These are phyloP conservation scores for Capsella rubella DNA, from an alignment of 441 rosid genomes.

Conservation along the genomic window DNA sequence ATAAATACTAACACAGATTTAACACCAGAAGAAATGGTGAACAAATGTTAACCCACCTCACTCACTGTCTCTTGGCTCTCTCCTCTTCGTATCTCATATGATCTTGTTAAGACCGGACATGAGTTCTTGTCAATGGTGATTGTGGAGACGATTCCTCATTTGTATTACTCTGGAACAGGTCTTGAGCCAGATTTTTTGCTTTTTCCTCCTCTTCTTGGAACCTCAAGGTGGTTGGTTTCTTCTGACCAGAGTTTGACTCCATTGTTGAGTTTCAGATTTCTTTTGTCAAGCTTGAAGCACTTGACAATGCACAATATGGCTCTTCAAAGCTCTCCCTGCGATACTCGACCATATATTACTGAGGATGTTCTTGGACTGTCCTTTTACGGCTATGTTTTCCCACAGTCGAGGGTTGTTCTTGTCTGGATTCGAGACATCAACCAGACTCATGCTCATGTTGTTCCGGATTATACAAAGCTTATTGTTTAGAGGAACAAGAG, in stretches of 20 bases:
- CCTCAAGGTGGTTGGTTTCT: conserved; percentile 34
- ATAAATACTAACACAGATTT: conserved; percentile 13
- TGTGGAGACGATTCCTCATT: conserved; percentile 1
- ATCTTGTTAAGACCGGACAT: conserved; percentile 22
- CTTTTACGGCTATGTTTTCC: conserved; percentile 83
- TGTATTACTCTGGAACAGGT: conserved; percentile 10
- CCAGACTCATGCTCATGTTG: conserved; percentile 91
- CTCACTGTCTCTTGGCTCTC: conserved; percentile 9
- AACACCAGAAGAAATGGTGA: conserved; percentile 11
- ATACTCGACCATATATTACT: conserved; percentile 84
- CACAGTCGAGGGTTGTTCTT: conserved; percentile 72
- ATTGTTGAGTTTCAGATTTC: conserved; percentile 8
- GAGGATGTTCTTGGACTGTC: conserved; percentile 75
- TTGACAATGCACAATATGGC: conserved; percentile 91
- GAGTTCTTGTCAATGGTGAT: neutral
- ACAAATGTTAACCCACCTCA: neutral
- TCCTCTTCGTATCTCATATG: conserved; percentile 10
- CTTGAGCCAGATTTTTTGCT: conserved; percentile 16
- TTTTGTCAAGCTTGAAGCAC: conserved; percentile 82
- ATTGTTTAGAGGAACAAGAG: conserved; percentile 77
- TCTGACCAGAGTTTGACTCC: conserved; percentile 23
- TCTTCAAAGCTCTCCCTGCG: conserved; percentile 83
- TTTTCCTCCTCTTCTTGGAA: conserved; percentile 7
- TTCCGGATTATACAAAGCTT: conserved; percentile 90
- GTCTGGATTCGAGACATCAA: conserved; percentile 77